Evolutionary conservation across 305 asterid genomes (phyloP).

Genomic region (Ruellia speciosa): DNA sequence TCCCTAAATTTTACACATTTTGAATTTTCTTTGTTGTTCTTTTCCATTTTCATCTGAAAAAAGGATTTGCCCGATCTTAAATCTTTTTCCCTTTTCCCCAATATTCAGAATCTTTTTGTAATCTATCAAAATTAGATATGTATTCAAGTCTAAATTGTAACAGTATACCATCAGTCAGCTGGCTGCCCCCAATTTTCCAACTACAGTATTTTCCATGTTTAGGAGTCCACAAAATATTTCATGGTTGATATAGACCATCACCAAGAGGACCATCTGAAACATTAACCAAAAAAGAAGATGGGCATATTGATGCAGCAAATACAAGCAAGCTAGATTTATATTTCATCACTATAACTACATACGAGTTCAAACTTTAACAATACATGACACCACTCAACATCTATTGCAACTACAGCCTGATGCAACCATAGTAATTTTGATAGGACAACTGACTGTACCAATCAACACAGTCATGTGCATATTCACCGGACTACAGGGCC

Average conservation of each 20-base stretch:
- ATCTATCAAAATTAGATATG: neutral
- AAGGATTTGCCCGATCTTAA: neutral
- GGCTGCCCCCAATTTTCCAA: conserved; percentile 20
- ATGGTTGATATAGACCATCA: neutral
- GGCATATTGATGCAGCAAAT: conserved; percentile 7
- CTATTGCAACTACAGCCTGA: conserved; percentile 17
- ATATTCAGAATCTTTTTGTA: neutral
- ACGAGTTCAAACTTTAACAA: conserved; percentile 21
- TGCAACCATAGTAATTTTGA: conserved; percentile 10
- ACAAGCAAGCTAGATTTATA: conserved; percentile 12
- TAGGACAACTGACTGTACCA: neutral
- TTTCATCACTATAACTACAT: conserved; percentile 20
- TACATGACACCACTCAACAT: conserved; percentile 20
- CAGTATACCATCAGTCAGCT: conserved; percentile 1
- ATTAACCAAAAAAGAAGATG: neutral
- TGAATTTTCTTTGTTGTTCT: neutral
- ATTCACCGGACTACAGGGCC: conserved; percentile 36
- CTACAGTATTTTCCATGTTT: neutral
- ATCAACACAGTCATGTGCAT: conserved; percentile 23
- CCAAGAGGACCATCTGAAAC: neutral
- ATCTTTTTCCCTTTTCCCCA: neutral
- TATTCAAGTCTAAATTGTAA: neutral
- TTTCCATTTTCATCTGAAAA: neutral
- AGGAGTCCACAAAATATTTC: neutral
- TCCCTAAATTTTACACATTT: neutral